Conservation (phyloP, 257 asterid species). For the Scutellaria galericulata region DNA sequence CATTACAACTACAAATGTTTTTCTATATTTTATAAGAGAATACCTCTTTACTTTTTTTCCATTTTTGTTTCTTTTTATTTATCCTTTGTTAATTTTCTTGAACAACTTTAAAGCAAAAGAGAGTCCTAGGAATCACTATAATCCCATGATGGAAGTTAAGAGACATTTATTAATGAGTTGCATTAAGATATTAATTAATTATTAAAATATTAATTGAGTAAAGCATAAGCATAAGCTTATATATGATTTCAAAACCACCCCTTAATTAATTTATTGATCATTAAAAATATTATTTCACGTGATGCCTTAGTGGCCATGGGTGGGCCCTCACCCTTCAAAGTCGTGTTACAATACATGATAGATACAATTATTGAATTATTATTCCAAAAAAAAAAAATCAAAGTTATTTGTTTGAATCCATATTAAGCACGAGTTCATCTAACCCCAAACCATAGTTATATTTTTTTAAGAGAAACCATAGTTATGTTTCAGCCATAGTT, state of each 20-base stretch:
- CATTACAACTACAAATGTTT: background rate
- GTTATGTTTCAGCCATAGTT: background rate
- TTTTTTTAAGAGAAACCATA: background rate
- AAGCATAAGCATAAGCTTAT: conserved; percentile 34
- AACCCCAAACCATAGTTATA: conserved; percentile 13
- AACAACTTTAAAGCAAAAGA: conserved; percentile 39
- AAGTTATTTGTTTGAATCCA: conserved; percentile 2
- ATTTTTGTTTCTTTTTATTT: background rate
- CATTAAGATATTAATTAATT: conserved; percentile 15
- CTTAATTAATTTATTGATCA: conserved; percentile 1
- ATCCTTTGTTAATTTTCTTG: conserved; percentile 1
- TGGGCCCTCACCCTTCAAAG: conserved; percentile 37
- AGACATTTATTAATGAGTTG: conserved; percentile 30
- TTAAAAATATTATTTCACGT: conserved; percentile 20
- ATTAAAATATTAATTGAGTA: conserved; percentile 28
- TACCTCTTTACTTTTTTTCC: background rate
- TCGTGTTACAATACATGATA: conserved; percentile 14
- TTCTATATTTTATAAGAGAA: background rate
- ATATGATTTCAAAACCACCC: conserved; percentile 38
- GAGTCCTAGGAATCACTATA: conserved; percentile 38
- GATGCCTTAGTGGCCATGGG: conserved; percentile 11
- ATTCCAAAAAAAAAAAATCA: background rate
- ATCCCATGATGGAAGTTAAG: conserved; percentile 30
- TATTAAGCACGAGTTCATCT: conserved; percentile 35
- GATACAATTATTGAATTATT: conserved; percentile 27